These are phyloP conservation scores for Dioscorea alata DNA, from an alignment of 106 monocot species.

Conservation along the genomic window DNA sequence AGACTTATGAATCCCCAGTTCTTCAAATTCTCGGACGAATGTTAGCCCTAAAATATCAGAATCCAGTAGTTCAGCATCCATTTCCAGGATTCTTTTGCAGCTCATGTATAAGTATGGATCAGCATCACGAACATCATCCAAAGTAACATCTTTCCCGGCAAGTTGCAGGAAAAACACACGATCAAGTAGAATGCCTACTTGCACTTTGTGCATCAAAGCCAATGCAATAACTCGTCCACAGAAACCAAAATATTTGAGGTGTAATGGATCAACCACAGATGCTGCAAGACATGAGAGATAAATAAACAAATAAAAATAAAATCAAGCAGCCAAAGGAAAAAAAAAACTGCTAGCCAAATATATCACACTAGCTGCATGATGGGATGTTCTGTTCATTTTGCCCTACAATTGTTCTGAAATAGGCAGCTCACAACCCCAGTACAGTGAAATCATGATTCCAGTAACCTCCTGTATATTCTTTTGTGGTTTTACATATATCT, in stretches of 20 bases:
- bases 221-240: constrained; percentile 69
- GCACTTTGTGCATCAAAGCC: constrained; percentile 70
- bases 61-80: constrained; percentile 62
- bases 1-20: constrained; percentile 30
- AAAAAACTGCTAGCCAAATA: too few relatives aligned
- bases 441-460: too few relatives aligned
- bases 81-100: constrained; percentile 67
- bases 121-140: constrained; percentile 69
- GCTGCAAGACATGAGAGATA: constrained; percentile 26
- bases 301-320: too few relatives aligned
- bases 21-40: constrained; percentile 55
- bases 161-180: constrained; percentile 72
- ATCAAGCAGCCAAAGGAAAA: too few relatives aligned
- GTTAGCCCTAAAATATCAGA: constrained; percentile 67
- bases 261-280: constrained; percentile 70
- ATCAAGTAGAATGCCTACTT: constrained; percentile 65
- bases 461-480: too few relatives aligned
- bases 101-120: constrained; percentile 67
- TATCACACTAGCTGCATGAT: too few relatives aligned
- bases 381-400: too few relatives aligned
- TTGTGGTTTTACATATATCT: too few relatives aligned
- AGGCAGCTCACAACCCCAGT: too few relatives aligned
- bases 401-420: too few relatives aligned
- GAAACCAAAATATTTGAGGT: constrained; percentile 75
- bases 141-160: constrained; percentile 38